Evolutionary conservation across 371 early-diverging fungal genomes (phyloP).

Genomic region (Dinochytrium kinnereticum): DNA sequence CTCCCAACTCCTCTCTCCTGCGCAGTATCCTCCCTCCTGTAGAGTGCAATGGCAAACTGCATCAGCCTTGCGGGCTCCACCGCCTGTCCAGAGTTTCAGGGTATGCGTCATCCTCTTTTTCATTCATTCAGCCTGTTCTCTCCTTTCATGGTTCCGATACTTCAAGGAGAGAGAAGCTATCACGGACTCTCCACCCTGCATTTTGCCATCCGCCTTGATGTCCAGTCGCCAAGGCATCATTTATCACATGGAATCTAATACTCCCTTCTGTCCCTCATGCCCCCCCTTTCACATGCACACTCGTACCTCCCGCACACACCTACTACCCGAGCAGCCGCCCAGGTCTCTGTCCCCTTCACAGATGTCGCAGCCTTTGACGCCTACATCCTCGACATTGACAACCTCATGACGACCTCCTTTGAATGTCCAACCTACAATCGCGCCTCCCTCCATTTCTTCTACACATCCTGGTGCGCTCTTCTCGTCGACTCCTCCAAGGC

Average conservation of each 20-base stretch:
- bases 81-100: constrained; percentile 24
- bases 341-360: neutral
- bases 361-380: constrained; percentile 19
- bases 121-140: neutral
- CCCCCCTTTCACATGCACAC: neutral
- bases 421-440: neutral
- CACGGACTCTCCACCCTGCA: too few species aligned
- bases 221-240: too few species aligned
- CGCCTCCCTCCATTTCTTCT: neutral
- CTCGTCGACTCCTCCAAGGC: constrained; percentile 1
- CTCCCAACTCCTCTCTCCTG: too few species aligned
- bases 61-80: constrained; percentile 18
- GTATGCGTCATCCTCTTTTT: constrained; percentile 10
- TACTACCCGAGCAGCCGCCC: too few species aligned
- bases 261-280: neutral
- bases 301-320: neutral
- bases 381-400: constrained; percentile 13
- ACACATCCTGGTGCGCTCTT: constrained; percentile 10
- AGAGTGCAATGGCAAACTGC: too few species aligned
- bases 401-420: neutral
- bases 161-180: too few species aligned
- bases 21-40: too few species aligned
- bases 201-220: too few species aligned
- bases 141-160: too few species aligned
- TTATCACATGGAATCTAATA: neutral